phyloP scores from a whole-genome alignment of 139 green algal genomes.

The Picochlorum sp. region DNA sequence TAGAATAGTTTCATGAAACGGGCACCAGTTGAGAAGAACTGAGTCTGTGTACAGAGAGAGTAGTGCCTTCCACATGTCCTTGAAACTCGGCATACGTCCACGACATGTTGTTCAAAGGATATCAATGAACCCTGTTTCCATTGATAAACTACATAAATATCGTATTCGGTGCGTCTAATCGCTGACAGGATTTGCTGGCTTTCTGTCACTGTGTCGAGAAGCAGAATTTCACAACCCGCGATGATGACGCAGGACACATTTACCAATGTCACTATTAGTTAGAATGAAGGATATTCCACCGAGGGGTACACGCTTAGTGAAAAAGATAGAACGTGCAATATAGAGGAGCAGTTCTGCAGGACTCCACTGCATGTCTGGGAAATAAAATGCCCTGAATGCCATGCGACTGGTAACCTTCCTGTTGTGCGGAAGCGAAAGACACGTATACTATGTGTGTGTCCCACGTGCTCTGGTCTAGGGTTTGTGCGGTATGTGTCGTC shows the following conservation, averaged over 20 bases:
- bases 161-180: no score
- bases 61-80: no score
- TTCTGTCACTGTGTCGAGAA: no score
- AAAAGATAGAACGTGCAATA: background rate
- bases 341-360: constrained; percentile 2
- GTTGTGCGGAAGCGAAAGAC: background rate
- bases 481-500: constrained; percentile 6
- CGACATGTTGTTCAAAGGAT: no score
- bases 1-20: no score
- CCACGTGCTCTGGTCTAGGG: constrained; percentile 2
- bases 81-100: no score
- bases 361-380: constrained; percentile 15
- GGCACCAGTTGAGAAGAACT: no score
- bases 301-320: constrained; percentile 1
- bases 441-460: constrained; percentile 1
- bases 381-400: constrained; percentile 7
- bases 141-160: no score
- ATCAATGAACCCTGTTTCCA: no score
- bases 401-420: background rate
- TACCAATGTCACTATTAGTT: background rate
- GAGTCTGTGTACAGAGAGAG: no score
- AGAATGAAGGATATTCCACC: constrained; percentile 2
- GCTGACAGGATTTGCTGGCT: no score
- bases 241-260: background rate
- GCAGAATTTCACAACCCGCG: no score